These are phyloP conservation scores for Pseudopithomyces chartarum DNA, from an alignment of 2,329 filamentous ascomycete genomes.

Conservation along the genomic window DNA sequence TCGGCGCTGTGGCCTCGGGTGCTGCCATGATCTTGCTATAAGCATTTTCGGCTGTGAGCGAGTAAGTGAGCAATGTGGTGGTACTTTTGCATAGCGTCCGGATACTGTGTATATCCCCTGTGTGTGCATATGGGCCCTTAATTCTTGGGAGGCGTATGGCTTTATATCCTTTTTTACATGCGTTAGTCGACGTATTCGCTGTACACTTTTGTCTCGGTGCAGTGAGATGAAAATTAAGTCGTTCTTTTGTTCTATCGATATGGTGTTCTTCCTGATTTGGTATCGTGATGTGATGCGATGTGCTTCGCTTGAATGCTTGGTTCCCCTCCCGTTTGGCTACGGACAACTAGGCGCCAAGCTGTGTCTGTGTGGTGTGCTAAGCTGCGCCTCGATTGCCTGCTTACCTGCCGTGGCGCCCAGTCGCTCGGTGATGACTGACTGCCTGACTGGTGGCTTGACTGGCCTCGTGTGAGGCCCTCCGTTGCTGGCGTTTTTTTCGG, in stretches of 20 bases:
- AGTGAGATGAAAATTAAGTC: background rate
- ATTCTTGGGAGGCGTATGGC: background rate
- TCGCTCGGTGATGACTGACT: no score
- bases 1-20: constrained; percentile 57
- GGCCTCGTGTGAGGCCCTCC: no score
- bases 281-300: background rate
- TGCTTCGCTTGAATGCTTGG: no score
- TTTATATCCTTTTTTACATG: background rate
- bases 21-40: constrained; percentile 62
- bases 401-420: no score
- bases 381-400: no score
- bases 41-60: background rate
- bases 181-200: background rate
- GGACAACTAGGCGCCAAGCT: no score
- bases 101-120: background rate
- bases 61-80: background rate
- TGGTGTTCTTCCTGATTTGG: background rate
- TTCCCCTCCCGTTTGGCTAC: no score
- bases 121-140: background rate
- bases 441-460: no score
- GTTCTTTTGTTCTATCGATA: background rate
- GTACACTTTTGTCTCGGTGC: background rate
- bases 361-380: no score
- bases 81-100: constrained; percentile 7
- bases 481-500: no score